Evolutionary conservation across 495 filamentous ascomycete genomes (phyloP).

Genomic region (Neurospora pannonica): DNA sequence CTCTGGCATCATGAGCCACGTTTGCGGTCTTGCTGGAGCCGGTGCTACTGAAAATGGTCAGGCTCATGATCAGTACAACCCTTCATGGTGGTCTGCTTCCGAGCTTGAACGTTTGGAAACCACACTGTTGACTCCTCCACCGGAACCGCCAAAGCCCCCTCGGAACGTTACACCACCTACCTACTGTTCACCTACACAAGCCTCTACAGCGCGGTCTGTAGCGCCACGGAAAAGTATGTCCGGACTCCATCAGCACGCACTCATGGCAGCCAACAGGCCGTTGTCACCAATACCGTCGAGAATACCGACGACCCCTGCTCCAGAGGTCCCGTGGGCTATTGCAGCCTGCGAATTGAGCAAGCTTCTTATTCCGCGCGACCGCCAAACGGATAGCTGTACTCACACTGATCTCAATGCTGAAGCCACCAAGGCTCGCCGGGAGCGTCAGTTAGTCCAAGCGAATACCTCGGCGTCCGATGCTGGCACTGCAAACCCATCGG

Average conservation of each 20-base stretch:
- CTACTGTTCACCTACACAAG: conserved; percentile 66
- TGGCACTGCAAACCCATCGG: conserved; percentile 18
- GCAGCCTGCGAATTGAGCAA: conserved; percentile 74
- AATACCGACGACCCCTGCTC: conserved; percentile 52
- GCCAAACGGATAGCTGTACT: conserved; percentile 64
- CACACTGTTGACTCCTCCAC: conserved; percentile 46
- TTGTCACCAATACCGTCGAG: conserved; percentile 21
- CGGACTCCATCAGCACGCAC: conserved; percentile 6
- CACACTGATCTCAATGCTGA: conserved; percentile 64
- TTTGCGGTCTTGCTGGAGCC: conserved; percentile 60
- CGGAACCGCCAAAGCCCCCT: conserved; percentile 37
- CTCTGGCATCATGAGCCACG: conserved; percentile 79
- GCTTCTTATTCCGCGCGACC: conserved; percentile 63
- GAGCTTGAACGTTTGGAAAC: conserved; percentile 53
- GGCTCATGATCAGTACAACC: conserved; percentile 42
- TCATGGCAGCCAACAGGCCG: background rate
- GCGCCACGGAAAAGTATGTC: conserved; percentile 41
- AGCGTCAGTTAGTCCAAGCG: conserved; percentile 44
- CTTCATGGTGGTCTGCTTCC: conserved; percentile 66
- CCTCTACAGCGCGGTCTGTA: conserved; percentile 67
- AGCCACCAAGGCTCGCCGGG: conserved; percentile 49
- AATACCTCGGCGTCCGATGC: conserved; percentile 20
- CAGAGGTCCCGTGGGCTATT: conserved; percentile 74
- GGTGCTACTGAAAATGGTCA: background rate
- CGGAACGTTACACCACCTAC: conserved; percentile 48